These are phyloP conservation scores for Fraxinus cuspidata DNA, from an alignment of 257 asterid species.

Conservation along the genomic window DNA sequence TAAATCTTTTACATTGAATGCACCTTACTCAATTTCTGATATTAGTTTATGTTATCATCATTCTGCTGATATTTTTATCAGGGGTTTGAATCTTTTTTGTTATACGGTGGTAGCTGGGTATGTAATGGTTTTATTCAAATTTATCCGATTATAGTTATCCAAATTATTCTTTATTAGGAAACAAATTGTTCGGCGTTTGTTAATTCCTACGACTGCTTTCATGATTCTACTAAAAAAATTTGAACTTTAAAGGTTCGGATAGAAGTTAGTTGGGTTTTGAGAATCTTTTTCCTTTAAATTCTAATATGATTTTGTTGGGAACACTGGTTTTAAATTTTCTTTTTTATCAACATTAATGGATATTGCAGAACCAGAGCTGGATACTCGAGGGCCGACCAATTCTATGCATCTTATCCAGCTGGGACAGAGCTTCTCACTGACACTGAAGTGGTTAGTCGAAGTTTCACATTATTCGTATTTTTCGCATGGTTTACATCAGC, in stretches of 20 bases:
- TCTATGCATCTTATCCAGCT: constrained; percentile 93
- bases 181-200: not conserved
- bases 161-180: not conserved
- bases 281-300: not conserved
- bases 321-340: constrained; percentile 1
- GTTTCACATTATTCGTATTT: not conserved
- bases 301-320: not conserved
- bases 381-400: constrained; percentile 87
- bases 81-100: not conserved
- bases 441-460: constrained; percentile 62
- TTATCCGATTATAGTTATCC: not conserved
- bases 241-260: not conserved
- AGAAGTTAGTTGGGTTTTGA: constrained; percentile 7
- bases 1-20: constrained; percentile 28
- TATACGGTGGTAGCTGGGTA: not conserved
- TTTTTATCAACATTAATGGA: constrained; percentile 18
- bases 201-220: not conserved
- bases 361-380: constrained; percentile 87
- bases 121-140: not conserved
- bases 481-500: not conserved
- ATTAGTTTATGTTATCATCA: not conserved
- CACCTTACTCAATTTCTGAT: not conserved
- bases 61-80: not conserved
- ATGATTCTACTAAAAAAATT: not conserved
- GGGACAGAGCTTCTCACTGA: constrained; percentile 92